Evolutionary conservation across 2,329 filamentous ascomycete species (phyloP), one percentile per base, ranked within the genome.

Genomic region (Juglanconis sp.): DNA sequence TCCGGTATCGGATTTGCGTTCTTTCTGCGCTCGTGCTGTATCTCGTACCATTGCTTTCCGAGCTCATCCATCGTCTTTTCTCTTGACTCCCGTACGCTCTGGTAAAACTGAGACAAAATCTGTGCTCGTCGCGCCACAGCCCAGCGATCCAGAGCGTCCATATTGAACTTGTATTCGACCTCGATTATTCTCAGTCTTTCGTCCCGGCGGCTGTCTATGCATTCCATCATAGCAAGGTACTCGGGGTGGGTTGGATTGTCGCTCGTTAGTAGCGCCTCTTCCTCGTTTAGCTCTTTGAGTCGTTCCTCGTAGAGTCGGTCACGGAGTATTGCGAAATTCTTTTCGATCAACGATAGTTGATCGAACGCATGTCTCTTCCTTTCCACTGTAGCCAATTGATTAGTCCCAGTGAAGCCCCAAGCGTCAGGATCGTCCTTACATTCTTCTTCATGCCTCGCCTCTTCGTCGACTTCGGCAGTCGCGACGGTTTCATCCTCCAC

Each of bases 11-110:
- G 88, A 68, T 91, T 89, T 63, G 91, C 89, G 64, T 88, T 89
- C 17, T 70, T 70, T 55, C 73, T 66, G 60, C 95, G 87, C 70
- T 96, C 92, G 66, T 91, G 88, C 72, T 98, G 94, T 60, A 98
- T 91, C 67, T 94, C 89, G 74, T 96, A 96, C 83, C 94, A 96
- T 66, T 95, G 88, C 72, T 92, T 87, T 69, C 95, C 94, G 61
- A 96, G 86, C 61, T 88, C 82, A 64, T 93, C 89, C 35, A 98
- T 81, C 50, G 90, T 85, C 58, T 83, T 83, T 72, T 98, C 94
- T 63, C 95, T 87, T 65, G 90, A 84, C 70, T 96, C 91, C 58
- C 95, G 87, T 38, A 93, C 84, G 52, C 87, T 86, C 73, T 99
- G 95, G 73, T 92, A 93, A 73, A 91, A 98, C 69, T 97, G 93